phyloP scores from a whole-genome alignment of 371 early-diverging fungal genomes.

The Mortierella sp. region DNA sequence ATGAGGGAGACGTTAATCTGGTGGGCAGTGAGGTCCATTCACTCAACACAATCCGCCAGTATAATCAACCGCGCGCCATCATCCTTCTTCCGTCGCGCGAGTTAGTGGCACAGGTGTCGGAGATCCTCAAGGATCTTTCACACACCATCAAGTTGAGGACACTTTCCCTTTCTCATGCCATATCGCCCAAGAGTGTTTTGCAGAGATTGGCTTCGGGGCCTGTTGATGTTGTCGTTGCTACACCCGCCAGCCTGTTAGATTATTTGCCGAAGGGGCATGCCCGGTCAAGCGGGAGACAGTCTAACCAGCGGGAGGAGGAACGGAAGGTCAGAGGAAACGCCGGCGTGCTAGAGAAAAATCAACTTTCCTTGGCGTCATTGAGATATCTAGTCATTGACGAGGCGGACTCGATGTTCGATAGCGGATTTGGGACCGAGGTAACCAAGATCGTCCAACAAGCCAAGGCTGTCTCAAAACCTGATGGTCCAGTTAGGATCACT shows the following conservation, averaged over 20 bases:
- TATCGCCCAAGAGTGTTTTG: constrained; percentile 59
- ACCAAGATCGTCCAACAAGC: constrained; percentile 61
- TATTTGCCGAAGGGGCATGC: constrained; percentile 35
- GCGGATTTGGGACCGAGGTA: constrained; percentile 82
- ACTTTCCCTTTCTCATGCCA: constrained; percentile 68
- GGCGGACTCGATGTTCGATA: constrained; percentile 94
- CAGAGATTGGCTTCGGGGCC: constrained; percentile 64
- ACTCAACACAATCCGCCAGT: constrained; percentile 61
- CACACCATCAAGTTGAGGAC: constrained; percentile 83
- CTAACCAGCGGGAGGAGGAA: constrained; percentile 15
- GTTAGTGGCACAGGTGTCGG: constrained; percentile 88
- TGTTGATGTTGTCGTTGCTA: constrained; percentile 88
- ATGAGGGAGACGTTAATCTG: constrained; percentile 27
- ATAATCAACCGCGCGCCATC: constrained; percentile 86
- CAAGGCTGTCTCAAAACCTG: constrained; percentile 22
- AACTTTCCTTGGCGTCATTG: constrained; percentile 71
- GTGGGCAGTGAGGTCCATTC: constrained; percentile 41
- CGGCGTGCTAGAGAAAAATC: constrained; percentile 52
- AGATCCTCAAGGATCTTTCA: constrained; percentile 73
- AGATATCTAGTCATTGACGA: constrained; percentile 89
- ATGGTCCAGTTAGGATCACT: constrained; percentile 57
- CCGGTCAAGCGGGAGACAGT: background rate
- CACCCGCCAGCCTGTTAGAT: constrained; percentile 75
- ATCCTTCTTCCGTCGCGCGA: constrained; percentile 98
- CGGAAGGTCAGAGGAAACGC: constrained; percentile 29